Evolutionary conservation across 2,329 filamentous ascomycete species (phyloP).

Genomic region (Amylocarpus encephaloides): DNA sequence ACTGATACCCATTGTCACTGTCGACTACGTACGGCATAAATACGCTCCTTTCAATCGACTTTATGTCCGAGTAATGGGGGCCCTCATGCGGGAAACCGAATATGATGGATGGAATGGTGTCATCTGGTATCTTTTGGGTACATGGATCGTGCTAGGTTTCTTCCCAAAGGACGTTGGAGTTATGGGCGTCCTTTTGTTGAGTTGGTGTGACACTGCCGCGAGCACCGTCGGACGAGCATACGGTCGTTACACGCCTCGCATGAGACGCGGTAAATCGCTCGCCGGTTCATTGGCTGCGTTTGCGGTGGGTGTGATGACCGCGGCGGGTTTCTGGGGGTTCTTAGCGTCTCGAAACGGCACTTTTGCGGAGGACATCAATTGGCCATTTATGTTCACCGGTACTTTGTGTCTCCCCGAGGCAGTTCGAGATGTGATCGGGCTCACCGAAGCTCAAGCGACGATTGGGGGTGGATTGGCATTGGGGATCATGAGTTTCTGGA

Average conservation of each 20-base stretch:
- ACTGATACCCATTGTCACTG: constrained; percentile 75
- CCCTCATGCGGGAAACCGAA: constrained; percentile 95
- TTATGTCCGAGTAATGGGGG: constrained; percentile 79
- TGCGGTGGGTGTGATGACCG: constrained; percentile 73
- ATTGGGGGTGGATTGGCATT: constrained; percentile 69
- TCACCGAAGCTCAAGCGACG: constrained; percentile 51
- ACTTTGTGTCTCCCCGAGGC: constrained; percentile 61
- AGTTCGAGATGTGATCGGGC: constrained; percentile 53
- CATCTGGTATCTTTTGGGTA: constrained; percentile 90
- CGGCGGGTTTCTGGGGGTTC: constrained; percentile 82
- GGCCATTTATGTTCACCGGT: constrained; percentile 77
- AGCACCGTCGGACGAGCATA: constrained; percentile 89
- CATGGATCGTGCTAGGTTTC: constrained; percentile 77
- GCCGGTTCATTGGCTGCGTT: constrained; percentile 85
- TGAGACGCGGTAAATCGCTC: constrained; percentile 83
- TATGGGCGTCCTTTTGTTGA: constrained; percentile 81
- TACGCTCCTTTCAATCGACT: constrained; percentile 76
- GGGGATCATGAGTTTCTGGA: constrained; percentile 74
- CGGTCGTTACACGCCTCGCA: constrained; percentile 78
- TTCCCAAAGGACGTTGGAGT: constrained; percentile 92
- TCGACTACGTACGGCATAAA: constrained; percentile 77
- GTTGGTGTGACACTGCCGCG: constrained; percentile 97
- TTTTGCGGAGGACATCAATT: constrained; percentile 61
- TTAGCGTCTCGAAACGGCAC: constrained; percentile 64
- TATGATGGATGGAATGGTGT: constrained; percentile 93